Base-by-base conservation (phyloP, 345 rosid species). In the Orychophragmus violaceus region DNA sequence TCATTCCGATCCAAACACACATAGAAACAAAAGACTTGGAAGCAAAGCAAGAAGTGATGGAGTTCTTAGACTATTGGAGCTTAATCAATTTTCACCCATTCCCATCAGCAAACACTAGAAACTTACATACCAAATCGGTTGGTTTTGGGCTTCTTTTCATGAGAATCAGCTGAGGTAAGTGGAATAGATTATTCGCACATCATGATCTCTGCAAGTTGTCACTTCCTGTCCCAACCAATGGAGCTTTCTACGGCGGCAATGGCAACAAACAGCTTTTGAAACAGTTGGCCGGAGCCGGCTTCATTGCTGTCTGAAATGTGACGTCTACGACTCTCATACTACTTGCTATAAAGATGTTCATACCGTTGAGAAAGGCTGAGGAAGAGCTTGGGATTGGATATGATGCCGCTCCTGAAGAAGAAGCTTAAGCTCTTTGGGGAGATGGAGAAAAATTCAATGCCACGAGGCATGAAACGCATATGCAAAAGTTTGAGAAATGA, bases 371-470 rank as follows among this genome's bases (percentile, higher is more conserved):
- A 50, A 92, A 89, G 95, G 86, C 97, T 0, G 91, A 92, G 21
- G 88, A 86, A 64, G 81, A 81, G 69, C 95, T 92, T 3, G 77
- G 68, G 18, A 87, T 86, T 11, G 98, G 98, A 45, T 96, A 92
- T 5, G 98, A 92, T 0, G 98, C 98, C 0, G 96, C 83, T 25
- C 96, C 89, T 12, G 98, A 96, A 1, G 98, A 92, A 78, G 96
- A 92, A 83, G 96, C 96, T 17, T 92, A 92, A 41, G 96, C 95
- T 6, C 91, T 92, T 3, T 92, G 98, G 96, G 98, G 98, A 10
- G 98, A 92, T 57, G 98, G 98, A 13, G 98, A 92, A 45, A 89
- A 82, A 66, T 87, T 81, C 54, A 96, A 92, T 55, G 88, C 89
- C 0, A 81, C 84, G 19, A 77, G 49, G 36, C 90, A 89, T 54